phyloP scores from a whole-genome alignment of 2,329 filamentous ascomycete species.

The Dactylonectria macrodidyma region DNA sequence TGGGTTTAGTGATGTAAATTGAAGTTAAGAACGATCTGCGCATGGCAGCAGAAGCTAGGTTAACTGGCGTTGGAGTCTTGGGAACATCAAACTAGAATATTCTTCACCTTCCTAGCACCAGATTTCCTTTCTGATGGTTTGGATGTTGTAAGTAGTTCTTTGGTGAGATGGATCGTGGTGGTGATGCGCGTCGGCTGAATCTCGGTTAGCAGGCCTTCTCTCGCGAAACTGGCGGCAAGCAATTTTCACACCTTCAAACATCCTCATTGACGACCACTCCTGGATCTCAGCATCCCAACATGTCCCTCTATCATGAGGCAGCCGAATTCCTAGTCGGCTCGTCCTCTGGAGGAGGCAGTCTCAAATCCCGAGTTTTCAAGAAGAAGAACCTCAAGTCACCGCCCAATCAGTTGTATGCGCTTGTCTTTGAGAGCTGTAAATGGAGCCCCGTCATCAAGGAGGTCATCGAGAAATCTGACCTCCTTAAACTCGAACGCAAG shows the following conservation, averaged over 20 bases:
- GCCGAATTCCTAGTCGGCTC: constrained; percentile 79
- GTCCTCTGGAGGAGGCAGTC: constrained; percentile 74
- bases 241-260: constrained; percentile 36
- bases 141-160: neutral
- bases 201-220: constrained; percentile 29
- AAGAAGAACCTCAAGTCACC: constrained; percentile 82
- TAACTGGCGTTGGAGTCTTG: too few species aligned
- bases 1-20: neutral
- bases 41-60: too few species aligned
- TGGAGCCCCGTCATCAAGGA: constrained; percentile 91
- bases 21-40: too few species aligned
- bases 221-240: constrained; percentile 15
- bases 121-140: neutral
- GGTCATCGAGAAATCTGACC: constrained; percentile 84
- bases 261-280: constrained; percentile 11
- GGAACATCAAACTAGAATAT: too few species aligned
- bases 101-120: neutral
- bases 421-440: constrained; percentile 90
- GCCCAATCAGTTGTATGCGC: constrained; percentile 86
- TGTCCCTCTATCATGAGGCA: constrained; percentile 97
- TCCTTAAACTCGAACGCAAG: constrained; percentile 88
- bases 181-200: constrained; percentile 29
- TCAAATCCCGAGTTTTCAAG: constrained; percentile 88
- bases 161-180: neutral
- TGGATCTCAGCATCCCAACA: constrained; percentile 55